A percentile compares a stretch with the other conserved stretches of the same genome.
Evolutionary conservation across 495 filamentous ascomycete genomes (phyloP).

Genomic region (Hypoxylon cercidicola): DNA sequence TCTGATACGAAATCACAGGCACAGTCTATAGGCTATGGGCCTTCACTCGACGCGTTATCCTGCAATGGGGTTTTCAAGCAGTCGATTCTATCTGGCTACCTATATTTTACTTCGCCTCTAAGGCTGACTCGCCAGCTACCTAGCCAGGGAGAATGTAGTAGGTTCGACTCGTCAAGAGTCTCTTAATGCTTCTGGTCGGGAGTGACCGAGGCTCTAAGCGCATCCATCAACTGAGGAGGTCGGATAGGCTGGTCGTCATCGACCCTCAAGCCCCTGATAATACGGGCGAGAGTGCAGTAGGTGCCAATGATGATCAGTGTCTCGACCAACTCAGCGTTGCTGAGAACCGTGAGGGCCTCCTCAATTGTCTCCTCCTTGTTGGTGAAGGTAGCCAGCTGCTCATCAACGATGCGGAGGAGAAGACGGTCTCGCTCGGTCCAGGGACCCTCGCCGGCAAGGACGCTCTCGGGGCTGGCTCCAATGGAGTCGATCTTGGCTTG

Average conservation of each 20-base stretch:
- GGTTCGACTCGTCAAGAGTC: not conserved
- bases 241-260: slow-evolving; percentile 1
- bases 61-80: too few relatives aligned
- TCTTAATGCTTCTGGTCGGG: not conserved
- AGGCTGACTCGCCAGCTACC: not conserved
- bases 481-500: not conserved
- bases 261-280: slow-evolving; percentile 7
- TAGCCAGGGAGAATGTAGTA: not conserved
- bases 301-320: slow-evolving; percentile 1
- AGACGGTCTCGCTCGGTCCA: slow-evolving; percentile 1
- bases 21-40: too few relatives aligned
- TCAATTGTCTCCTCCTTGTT: slow-evolving; percentile 6
- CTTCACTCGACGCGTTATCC: too few relatives aligned
- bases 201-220: not conserved
- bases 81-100: too few relatives aligned
- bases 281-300: slow-evolving; percentile 3
- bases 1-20: too few relatives aligned
- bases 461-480: not conserved
- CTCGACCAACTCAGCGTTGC: not conserved
- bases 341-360: not conserved
- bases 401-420: slow-evolving; percentile 1
- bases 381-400: slow-evolving; percentile 2
- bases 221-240: not conserved
- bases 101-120: not conserved
- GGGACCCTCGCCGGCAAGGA: not conserved